phyloP scores from a whole-genome alignment of 1,284 basidiomycete genomes.

The Spongispora temasekensis region DNA sequence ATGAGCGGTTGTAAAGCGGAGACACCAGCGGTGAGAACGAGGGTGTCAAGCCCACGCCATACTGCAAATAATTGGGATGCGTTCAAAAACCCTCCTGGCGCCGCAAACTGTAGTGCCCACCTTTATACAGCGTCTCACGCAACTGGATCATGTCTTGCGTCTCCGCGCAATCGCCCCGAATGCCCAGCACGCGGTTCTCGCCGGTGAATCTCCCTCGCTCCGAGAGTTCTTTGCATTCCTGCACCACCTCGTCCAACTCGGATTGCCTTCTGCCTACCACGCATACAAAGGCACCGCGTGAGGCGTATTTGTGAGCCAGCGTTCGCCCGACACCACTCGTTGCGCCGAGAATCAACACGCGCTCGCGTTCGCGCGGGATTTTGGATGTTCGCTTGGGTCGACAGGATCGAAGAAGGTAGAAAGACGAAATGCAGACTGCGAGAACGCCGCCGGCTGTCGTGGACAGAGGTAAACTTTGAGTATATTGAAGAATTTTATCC shows the following conservation, averaged over 20 bases:
- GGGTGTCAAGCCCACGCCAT: constrained; percentile 83
- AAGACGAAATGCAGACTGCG: constrained; percentile 12
- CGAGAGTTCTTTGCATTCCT: constrained; percentile 53
- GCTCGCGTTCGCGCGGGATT: constrained; percentile 46
- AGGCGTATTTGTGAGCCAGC: constrained; percentile 73
- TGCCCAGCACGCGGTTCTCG: constrained; percentile 39
- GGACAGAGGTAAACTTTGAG: constrained; percentile 9
- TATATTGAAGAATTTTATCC: constrained; percentile 4
- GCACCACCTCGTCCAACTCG: constrained; percentile 59
- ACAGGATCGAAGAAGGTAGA: constrained; percentile 20
- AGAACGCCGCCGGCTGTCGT: constrained; percentile 12
- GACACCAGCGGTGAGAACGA: constrained; percentile 85
- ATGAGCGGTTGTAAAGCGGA: constrained; percentile 81
- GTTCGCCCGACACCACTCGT: constrained; percentile 82
- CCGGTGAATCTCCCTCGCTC: constrained; percentile 17
- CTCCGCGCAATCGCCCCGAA: constrained; percentile 66
- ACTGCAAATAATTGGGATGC: no score
- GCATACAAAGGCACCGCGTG: constrained; percentile 74
- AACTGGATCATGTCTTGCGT: constrained; percentile 70
- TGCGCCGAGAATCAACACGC: constrained; percentile 80
- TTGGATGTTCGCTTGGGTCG: constrained; percentile 12
- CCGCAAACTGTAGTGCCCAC: no score
- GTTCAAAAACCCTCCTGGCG: no score
- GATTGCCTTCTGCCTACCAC: constrained; percentile 71
- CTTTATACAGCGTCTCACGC: constrained; percentile 53